phyloP scores from a whole-genome alignment of 2,329 filamentous ascomycete species.

The Pseudocercospora fuligena region DNA sequence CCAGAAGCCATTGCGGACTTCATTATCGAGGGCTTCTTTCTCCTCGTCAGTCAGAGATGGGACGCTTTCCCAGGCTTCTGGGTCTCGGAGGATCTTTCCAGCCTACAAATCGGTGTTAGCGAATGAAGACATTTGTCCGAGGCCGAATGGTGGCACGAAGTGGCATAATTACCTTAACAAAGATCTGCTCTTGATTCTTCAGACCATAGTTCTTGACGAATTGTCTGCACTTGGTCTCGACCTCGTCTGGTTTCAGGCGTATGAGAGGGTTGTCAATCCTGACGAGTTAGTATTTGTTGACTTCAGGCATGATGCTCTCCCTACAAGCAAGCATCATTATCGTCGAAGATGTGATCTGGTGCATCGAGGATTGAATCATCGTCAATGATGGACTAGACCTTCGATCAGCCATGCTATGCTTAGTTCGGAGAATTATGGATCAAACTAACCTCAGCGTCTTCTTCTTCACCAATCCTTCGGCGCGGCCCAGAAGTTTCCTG shows the following conservation, averaged over 20 bases:
- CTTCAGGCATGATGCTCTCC: neutral
- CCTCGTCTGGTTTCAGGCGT: constrained; percentile 21
- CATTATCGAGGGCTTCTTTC: constrained; percentile 28
- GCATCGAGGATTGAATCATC: constrained; percentile 11
- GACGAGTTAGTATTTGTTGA: neutral
- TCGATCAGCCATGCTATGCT: neutral
- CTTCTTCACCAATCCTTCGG: neutral
- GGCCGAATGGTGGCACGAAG: neutral
- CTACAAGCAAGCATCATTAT: constrained; percentile 7
- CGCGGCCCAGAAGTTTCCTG: constrained; percentile 7
- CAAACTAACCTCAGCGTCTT: constrained; percentile 6
- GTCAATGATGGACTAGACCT: neutral
- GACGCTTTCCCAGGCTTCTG: constrained; percentile 33
- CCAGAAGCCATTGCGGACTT: constrained; percentile 31
- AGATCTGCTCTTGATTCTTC: constrained; percentile 24
- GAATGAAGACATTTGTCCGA: neutral
- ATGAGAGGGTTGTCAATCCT: constrained; percentile 34
- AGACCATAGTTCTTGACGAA: constrained; percentile 26
- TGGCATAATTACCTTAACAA: constrained; percentile 24
- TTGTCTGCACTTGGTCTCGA: constrained; percentile 23
- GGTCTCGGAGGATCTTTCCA: constrained; percentile 34
- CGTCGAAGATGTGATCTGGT: constrained; percentile 15
- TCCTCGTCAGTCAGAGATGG: constrained; percentile 33
- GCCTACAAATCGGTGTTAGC: constrained; percentile 21
- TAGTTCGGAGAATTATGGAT: neutral